Conservation (phyloP, 2,329 filamentous ascomycete species). For the Pseudogymnoascus sp. region DNA sequence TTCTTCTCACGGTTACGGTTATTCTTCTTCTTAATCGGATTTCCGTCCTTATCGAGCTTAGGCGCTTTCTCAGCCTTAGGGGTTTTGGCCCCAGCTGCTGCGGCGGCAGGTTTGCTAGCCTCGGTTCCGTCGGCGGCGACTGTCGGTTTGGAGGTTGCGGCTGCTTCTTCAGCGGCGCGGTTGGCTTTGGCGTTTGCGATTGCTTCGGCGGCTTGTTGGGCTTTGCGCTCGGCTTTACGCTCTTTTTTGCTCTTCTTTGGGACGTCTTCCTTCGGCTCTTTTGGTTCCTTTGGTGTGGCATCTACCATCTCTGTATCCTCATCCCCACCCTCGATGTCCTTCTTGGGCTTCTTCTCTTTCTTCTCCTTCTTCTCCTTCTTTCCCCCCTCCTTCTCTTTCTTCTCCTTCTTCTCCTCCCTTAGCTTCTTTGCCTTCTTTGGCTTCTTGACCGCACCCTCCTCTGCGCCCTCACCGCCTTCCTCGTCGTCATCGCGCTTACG, state of each 20-base stretch:
- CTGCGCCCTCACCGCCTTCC: conserved; percentile 19
- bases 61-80: conserved; percentile 16
- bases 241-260: conserved; percentile 31
- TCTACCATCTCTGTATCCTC: conserved; percentile 24
- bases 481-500: background rate
- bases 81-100: conserved; percentile 16
- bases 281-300: conserved; percentile 25
- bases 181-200: conserved; percentile 17
- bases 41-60: conserved; percentile 16
- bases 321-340: conserved; percentile 20
- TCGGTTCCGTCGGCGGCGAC: background rate
- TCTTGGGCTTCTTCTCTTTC: conserved; percentile 11
- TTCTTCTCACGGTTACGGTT: conserved; percentile 27
- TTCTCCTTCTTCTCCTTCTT: conserved; percentile 5
- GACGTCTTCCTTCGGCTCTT: conserved; percentile 28
- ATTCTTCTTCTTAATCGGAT: conserved; percentile 30
- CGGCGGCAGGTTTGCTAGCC: conserved; percentile 15
- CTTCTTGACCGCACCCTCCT: conserved; percentile 15
- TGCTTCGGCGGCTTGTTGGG: conserved; percentile 23
- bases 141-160: conserved; percentile 8
- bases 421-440: conserved; percentile 13
- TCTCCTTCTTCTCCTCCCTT: conserved; percentile 14
- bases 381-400: conserved; percentile 15
- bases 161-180: background rate
- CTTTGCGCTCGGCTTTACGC: conserved; percentile 27